These are phyloP conservation scores for Ophiostoma piceae DNA, from an alignment of 2,329 filamentous ascomycete genomes.

Conservation along the genomic window DNA sequence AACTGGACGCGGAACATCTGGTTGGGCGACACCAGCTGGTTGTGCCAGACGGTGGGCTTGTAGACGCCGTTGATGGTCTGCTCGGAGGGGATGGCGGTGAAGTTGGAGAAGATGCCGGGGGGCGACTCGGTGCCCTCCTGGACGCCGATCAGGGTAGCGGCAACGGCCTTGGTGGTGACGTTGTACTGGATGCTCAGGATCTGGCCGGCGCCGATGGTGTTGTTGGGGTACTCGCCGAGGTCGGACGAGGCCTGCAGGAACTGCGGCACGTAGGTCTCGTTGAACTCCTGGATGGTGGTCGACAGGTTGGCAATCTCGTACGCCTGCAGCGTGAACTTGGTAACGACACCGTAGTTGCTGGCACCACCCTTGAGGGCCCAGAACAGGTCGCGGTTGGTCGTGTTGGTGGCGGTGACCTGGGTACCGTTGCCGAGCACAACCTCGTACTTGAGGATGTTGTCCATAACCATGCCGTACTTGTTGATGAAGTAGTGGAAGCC, in stretches of 20 bases:
- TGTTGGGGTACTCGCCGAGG: not conserved
- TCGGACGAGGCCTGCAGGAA: not conserved
- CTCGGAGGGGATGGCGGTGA: not conserved
- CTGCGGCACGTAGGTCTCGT: not conserved
- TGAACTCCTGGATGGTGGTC: not conserved
- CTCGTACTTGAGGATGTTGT: constrained; percentile 37
- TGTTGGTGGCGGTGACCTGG: constrained; percentile 36
- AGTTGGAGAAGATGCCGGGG: not conserved
- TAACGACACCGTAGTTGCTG: constrained; percentile 38
- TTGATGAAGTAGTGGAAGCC: constrained; percentile 34
- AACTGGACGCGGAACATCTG: constrained; percentile 39
- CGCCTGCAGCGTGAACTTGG: constrained; percentile 25
- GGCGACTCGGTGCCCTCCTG: not conserved
- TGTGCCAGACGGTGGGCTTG: constrained; percentile 20
- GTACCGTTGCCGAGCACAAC: constrained; percentile 39
- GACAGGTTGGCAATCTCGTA: not conserved
- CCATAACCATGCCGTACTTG: constrained; percentile 37
- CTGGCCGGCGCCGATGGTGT: not conserved
- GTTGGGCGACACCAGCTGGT: constrained; percentile 32
- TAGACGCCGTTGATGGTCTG: not conserved
- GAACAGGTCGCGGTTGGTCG: constrained; percentile 38
- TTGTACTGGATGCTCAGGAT: constrained; percentile 1
- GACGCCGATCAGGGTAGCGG: not conserved
- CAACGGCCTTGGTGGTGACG: not conserved
- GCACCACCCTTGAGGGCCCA: constrained; percentile 41